Evolutionary conservation across 1,284 basidiomycete genomes (phyloP), one percentile per base, ranked within the genome.

Genomic region (Malassezia sympodialis): DNA sequence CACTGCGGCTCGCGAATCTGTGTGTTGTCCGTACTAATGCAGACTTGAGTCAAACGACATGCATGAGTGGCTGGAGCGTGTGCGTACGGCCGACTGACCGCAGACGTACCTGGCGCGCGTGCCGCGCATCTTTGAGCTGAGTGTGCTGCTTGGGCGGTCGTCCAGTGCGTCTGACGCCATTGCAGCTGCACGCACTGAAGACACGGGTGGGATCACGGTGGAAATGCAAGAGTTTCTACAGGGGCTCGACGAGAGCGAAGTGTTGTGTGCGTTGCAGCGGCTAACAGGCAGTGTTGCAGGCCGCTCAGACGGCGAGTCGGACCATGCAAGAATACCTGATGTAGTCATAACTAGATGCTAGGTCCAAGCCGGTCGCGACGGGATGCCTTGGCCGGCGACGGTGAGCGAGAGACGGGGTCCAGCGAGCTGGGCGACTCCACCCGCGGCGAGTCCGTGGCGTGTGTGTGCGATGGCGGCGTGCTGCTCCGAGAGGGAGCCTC

Each of bases 51-150:
- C 68, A 31, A 57, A 63, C 23, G 62, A 67, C 10, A 51, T 64
- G 12, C 59, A 61, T 42, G 58, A 63, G 21, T 51, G 60, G 6
- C 59, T 72, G 34, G 58, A 57, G 0, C 66, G 66, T 24, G 60
- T 63, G 44, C 21, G 34, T 48, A 8, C 8, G 4, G 8, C 12
- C 3, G 10, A 39, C 44, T 44, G 21, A 26, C 34, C 17, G 12
- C 51, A 66, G 62, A 66, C 71, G 1, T 72, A 72, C 50, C 53
- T 65, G 19, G 59, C 61, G 8, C 56, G 71, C 6, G 56, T 72
- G 1, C 47, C 61, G 0, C 59, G 58, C 24, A 69, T 71, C 49
- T 72, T 64, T 43, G 61, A 69, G 24, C 63, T 71, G 24, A 61
- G 67, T 2, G 31, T 57, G 8, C 23, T 57, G 30, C 55, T 57